These are phyloP conservation scores for Caryopteris hybrid DNA, from an alignment of 305 asterid species.

Conservation along the genomic window DNA sequence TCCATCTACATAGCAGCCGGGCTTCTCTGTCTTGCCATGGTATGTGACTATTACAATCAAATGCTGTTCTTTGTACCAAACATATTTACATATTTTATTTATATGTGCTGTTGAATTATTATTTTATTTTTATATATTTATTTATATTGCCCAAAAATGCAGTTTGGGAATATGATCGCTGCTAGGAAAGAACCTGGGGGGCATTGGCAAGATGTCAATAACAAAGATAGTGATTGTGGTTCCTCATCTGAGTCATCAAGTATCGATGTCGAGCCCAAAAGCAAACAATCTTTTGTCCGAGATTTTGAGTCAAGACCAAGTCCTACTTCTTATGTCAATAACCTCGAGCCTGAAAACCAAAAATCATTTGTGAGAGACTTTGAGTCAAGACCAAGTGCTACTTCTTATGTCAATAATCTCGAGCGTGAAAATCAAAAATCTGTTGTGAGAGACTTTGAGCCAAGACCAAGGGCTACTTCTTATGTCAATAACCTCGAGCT, in stretches of 20 bases:
- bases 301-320: conserved; percentile 16
- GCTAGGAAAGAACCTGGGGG: conserved; percentile 30
- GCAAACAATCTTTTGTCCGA: neutral
- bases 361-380: neutral
- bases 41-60: no score
- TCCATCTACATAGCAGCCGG: neutral
- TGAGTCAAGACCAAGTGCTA: conserved; percentile 11
- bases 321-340: neutral
- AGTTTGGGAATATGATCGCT: conserved; percentile 17
- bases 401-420: neutral
- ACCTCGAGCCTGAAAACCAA: neutral
- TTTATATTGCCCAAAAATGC: neutral
- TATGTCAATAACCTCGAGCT: neutral
- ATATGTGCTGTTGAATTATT: no score
- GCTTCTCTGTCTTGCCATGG: conserved; percentile 28
- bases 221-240: no score
- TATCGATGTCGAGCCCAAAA: no score
- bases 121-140: no score
- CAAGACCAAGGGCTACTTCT: neutral
- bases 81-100: no score
- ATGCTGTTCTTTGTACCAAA: no score
- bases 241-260: no score
- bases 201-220: no score
- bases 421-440: neutral
- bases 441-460: neutral